Base-by-base conservation (phyloP, 1,284 basidiomycete species). In the Ustilago loliicola region DNA sequence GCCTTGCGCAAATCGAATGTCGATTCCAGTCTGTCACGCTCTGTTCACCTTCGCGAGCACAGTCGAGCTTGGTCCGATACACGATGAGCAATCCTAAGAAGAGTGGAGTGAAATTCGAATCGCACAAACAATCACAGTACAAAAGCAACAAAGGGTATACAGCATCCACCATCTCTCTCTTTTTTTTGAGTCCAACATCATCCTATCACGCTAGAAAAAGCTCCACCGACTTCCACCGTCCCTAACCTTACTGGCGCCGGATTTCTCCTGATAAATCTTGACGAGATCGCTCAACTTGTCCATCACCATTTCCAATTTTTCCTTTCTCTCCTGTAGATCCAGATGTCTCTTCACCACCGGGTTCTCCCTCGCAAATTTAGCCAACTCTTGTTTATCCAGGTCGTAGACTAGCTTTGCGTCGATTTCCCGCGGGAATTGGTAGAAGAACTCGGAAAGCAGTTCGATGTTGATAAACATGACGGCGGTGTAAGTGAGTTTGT, bases 371-470 rank as follows among this genome's bases (percentile, higher is more conserved):
- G 97, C 96, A 87, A 99, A 99, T 68, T 91, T 90, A 30, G 92
- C 87, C 54, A 98, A 93, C 86, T 96, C 94, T 54, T 89, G 89
- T 5, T 94, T 92, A 84, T 96, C 93, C 52, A 98, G 89, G 86
- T 96, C 93, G 82, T 98, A 97, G 52, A 96, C 90, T 57, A 99
- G 88, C 30, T 95, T 90, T n/a, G 94, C 93, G 86, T 99, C 96
- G 72, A 99, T 96, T 88, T 98, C 96, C 38, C 96, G 91, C 61
- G 96, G 96, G 89, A 99, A 98, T 92, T 97, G 94, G 86, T 98
- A 98, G 89, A 99, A 98, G 90, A 99, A 99, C 84, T 98, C 95
- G 83, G 96, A 94, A 1, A 99, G 90, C 10, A 99, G 89, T 87
- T 99, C 96, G 55, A 87, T 87, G 68, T 88, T 98, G 89, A 99